Percentiles rank a stretch among this genome's conserved stretches.
Evolutionary conservation across 164 flowering plant genomes (phyloP).

Genomic region (Umbilicus rupestris): DNA sequence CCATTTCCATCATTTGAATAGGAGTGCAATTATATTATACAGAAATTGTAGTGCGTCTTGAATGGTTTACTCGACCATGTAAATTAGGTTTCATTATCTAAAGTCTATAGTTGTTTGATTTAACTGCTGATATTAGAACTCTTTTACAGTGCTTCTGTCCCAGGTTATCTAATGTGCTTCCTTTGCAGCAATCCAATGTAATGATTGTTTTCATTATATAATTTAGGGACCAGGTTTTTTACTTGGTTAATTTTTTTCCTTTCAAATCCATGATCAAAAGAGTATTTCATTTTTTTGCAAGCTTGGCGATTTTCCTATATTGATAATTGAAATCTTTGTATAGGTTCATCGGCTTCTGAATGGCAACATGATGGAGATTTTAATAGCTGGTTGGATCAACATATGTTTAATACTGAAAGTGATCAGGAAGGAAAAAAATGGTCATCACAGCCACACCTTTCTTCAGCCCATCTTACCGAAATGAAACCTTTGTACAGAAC

Average conservation of each 20-base stretch:
- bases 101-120: too few relatives aligned
- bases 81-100: neutral
- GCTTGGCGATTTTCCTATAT: neutral
- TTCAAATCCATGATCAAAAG: neutral
- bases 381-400: slow-evolving; percentile 48
- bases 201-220: neutral
- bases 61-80: neutral
- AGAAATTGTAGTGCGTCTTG: neutral
- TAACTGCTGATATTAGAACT: neutral
- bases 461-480: slow-evolving; percentile 29
- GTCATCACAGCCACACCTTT: slow-evolving; percentile 61
- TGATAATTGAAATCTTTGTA: slow-evolving; percentile 1
- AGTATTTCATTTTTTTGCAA: neutral
- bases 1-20: neutral
- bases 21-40: neutral
- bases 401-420: slow-evolving; percentile 33
- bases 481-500: slow-evolving; percentile 66
- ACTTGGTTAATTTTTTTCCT: neutral
- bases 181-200: neutral
- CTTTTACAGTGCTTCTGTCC: neutral
- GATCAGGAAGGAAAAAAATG: slow-evolving; percentile 48
- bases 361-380: slow-evolving; percentile 57
- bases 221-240: neutral
- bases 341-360: slow-evolving; percentile 71
- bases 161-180: neutral